Percentiles rank a stretch among this genome's conserved stretches.
Evolutionary conservation across 495 filamentous ascomycete species (phyloP).

Genomic region (Parachaetomium inaequale): DNA sequence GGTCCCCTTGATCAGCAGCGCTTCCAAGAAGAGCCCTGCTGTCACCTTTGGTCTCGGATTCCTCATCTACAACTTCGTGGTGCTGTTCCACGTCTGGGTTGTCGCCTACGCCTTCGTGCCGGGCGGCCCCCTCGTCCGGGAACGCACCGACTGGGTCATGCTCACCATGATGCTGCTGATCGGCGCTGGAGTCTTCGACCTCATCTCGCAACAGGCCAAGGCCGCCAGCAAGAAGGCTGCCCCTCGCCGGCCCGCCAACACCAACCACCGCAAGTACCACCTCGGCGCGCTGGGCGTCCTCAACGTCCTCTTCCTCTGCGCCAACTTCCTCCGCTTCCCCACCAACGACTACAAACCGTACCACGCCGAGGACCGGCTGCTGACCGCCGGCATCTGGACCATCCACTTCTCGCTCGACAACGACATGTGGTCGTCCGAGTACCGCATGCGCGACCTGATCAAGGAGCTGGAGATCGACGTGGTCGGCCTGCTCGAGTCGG

Average conservation of each 20-base stretch:
- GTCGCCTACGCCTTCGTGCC: constrained; percentile 99
- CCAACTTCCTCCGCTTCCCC: constrained; percentile 92
- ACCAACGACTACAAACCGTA: constrained; percentile 87
- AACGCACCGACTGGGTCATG: constrained; percentile 96
- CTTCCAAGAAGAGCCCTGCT: constrained; percentile 69
- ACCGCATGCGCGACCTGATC: constrained; percentile 88
- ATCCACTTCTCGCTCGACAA: constrained; percentile 98
- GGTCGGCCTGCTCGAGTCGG: constrained; percentile 87
- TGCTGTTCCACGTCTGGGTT: constrained; percentile 96
- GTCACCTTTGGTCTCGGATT: constrained; percentile 83
- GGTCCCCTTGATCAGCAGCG: constrained; percentile 69
- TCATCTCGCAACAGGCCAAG: constrained; percentile 44
- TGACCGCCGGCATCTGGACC: constrained; percentile 97
- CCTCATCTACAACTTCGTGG: constrained; percentile 82
- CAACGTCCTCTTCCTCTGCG: constrained; percentile 72
- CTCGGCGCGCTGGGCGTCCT: constrained; percentile 53
- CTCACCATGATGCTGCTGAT: constrained; percentile 76
- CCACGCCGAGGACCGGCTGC: constrained; percentile 76
- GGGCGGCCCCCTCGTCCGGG: constrained; percentile 85
- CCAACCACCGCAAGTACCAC: constrained; percentile 50
- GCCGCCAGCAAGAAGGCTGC: constrained; percentile 14
- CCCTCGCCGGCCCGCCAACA: constrained; percentile 24
- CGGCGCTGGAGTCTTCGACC: constrained; percentile 79
- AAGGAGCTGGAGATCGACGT: constrained; percentile 93
- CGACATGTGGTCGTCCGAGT: constrained; percentile 96